Base-by-base conservation (phyloP, 768 basidiomycete species). In the Coprinopsis marcescibilis region DNA sequence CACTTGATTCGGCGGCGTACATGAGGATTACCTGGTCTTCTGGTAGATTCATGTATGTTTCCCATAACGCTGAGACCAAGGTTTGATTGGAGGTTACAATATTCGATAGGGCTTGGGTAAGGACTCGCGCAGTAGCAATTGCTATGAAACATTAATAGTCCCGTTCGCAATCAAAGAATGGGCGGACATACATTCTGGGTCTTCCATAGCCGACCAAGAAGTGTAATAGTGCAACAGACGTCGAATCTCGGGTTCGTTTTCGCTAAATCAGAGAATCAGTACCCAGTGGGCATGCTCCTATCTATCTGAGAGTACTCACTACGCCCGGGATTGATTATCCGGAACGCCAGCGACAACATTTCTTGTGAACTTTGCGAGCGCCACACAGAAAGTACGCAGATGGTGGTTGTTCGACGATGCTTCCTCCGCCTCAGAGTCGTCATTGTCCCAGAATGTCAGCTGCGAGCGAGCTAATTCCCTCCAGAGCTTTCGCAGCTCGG, bases 71-170 rank as follows among this genome's bases (percentile, higher is more conserved):
- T n/a, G 69, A 60, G 51, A 76, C 70, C 36, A 84, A 71, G 6
- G 51, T 54, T 33, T 82, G 76, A 50, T 91, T 88, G 6, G 75
- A 73, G 2, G 93, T 90, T 25, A 94, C 75, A 19, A 91, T 70
- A 61, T 96, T 96, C 15, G 90, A 87, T 23, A 95, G 71, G 3
- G 86, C 68, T 61, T 96, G 91, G 2, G 83, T 71, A 23, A 89
- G 66, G 48, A 88, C 73, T 13, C 87, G 74, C 6, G 85, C 80
- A 15, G 76, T 69, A 0, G 73, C 65, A 45, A 78, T 71, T 48
- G 77, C 92, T 94, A 33, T 42, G 34, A 40, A 13, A 29, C 43
- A 36, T 53, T 40, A 42, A 23, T 27, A 38, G 46, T 36, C 43
- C 27, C 19, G 40, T 40, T 14, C 26, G 32, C 11, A 40, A 23